Evolutionary conservation across 208 protist genomes (phyloP), one percentile per base, ranked within the genome.

Genomic region (Acanthamoeba lenticulata): DNA sequence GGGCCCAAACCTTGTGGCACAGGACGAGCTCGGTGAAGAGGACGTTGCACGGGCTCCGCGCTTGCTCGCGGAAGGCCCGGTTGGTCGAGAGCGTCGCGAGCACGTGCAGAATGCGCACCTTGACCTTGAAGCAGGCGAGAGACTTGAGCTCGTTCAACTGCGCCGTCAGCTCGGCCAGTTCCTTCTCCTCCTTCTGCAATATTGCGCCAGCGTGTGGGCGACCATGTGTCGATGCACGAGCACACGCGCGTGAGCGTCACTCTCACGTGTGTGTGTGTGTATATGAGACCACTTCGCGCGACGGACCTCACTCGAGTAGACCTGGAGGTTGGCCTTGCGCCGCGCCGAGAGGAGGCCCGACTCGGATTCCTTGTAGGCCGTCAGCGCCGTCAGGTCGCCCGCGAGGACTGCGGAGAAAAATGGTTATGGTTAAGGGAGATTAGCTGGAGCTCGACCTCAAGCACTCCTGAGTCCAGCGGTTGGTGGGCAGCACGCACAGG

Each of bases 301-400:
- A 38, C 15, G 17, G 17, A 13, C 19, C 27, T 36, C 72, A 38
- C n/a, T 52, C 7, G 21, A 49, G 72, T 52, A 19, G 27, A 32
- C 13, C 27, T 55, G 27, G 1, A n/a, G 29, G 27, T 15, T 29
- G 42, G 19, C 40, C 29, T 52, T 47, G 38, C 49, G 44, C 42
- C 72, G 9, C 42, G 72, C 42, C 27, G 72, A 52, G 36, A 83
- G n/a, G 42, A n/a, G 49, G 42, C 72, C 72, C 36, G 72, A 44
- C 24, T 90, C 83, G 83, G 36, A 67, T 19, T 90, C 83, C 38
- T 90, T 90, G 29, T 69, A 90, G n/a, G 42, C 83, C 49, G 52
- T 90, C 7, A 90, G 52, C 7, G 83, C 83, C 15, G 47, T 90
- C 45, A 90, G 44, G 38, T 90, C 83, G 32, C 47, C 83, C 0